A percentile compares a stretch with the other conserved stretches of the same genome.
phyloP scores from a whole-genome alignment of 1,139 yeast species.

The Nakaseomyces nivariensis region DNA sequence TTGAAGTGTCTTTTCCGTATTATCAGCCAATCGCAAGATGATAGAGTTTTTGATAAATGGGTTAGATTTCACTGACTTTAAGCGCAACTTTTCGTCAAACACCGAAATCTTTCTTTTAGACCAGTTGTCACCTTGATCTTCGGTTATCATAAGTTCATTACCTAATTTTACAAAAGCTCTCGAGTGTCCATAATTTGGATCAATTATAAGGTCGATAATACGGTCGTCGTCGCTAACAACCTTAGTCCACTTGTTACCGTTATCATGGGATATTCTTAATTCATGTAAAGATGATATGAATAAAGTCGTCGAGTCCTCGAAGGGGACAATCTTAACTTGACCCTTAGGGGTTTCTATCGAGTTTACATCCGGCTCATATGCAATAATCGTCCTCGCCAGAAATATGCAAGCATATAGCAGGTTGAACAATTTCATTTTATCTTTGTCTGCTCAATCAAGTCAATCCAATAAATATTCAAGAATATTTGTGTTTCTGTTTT shows the following conservation, averaged over 20 bases:
- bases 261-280: conserved; percentile 44
- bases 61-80: not conserved
- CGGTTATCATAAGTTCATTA: conserved; percentile 15
- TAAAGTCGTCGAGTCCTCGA: conserved; percentile 23
- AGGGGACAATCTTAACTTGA: not conserved
- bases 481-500: no score
- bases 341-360: not conserved
- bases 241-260: conserved; percentile 54
- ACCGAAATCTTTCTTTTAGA: not conserved
- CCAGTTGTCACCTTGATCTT: conserved; percentile 25
- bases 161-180: conserved; percentile 17
- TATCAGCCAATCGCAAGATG: not conserved
- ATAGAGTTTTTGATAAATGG: not conserved
- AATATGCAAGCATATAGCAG: not conserved
- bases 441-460: no score
- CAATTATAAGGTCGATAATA: conserved; percentile 9
- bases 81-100: not conserved
- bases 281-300: conserved; percentile 3
- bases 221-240: conserved; percentile 21
- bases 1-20: not conserved
- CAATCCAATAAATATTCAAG: no score
- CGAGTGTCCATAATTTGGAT: conserved; percentile 10
- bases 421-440: not conserved
- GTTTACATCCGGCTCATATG: not conserved
- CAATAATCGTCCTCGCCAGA: not conserved